phyloP scores from a whole-genome alignment of 495 filamentous ascomycete genomes.

The Daldinia grandis region DNA sequence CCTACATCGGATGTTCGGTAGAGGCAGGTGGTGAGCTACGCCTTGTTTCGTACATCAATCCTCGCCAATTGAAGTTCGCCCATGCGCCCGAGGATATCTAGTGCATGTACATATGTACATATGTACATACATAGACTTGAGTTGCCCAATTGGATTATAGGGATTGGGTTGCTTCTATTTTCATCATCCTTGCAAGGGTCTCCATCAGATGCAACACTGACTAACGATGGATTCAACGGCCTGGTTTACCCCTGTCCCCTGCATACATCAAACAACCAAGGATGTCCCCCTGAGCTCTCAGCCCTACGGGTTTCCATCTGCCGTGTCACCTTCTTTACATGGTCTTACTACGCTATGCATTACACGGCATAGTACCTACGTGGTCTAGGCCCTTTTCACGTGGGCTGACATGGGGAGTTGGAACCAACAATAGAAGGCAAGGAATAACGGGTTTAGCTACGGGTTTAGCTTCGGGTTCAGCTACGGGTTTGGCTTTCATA shows the following conservation, averaged over 20 bases:
- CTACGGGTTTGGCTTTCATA: background rate
- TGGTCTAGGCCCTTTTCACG: background rate
- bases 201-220: background rate
- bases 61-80: background rate
- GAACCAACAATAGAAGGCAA: background rate
- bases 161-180: background rate
- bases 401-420: background rate
- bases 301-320: background rate
- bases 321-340: background rate
- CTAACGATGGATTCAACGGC: background rate
- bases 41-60: slow-evolving; percentile 9
- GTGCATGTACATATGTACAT: background rate
- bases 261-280: background rate
- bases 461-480: background rate
- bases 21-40: background rate
- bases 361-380: too few species aligned
- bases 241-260: background rate
- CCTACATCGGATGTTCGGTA: slow-evolving; percentile 5
- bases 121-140: background rate
- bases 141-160: background rate
- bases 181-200: background rate
- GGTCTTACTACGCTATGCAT: background rate
- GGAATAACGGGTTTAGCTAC: background rate
- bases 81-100: background rate
- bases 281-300: background rate